These are phyloP conservation scores for Diaporthe sp. DNA, from an alignment of 2,329 filamentous ascomycete species.

Conservation along the genomic window DNA sequence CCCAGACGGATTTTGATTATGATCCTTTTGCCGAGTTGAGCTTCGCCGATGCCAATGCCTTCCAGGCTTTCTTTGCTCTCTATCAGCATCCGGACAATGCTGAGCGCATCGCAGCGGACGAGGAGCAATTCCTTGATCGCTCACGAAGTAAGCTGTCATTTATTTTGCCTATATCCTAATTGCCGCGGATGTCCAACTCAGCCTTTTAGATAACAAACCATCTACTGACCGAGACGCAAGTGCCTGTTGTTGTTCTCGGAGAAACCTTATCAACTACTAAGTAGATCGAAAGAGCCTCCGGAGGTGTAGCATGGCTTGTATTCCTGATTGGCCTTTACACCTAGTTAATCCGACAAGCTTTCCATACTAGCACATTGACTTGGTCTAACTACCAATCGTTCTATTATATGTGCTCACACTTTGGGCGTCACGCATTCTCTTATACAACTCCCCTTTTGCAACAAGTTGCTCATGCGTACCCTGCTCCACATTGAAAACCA, in stretches of 20 bases:
- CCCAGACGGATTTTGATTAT: slow-evolving; percentile 42
- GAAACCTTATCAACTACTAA: slow-evolving; percentile 5
- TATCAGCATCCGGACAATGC: slow-evolving; percentile 44
- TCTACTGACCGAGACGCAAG: neutral
- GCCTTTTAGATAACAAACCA: neutral
- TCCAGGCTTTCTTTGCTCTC: slow-evolving; percentile 44
- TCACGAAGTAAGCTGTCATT: slow-evolving; percentile 1
- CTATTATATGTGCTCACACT: neutral
- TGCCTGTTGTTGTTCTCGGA: neutral
- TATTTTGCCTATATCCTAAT: slow-evolving; percentile 2
- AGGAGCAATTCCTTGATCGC: slow-evolving; percentile 38
- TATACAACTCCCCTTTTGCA: neutral
- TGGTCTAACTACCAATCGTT: neutral
- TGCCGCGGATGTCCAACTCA: too few relatives aligned
- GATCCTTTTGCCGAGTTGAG: slow-evolving; percentile 45
- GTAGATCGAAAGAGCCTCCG: too few relatives aligned
- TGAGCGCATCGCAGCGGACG: slow-evolving; percentile 42
- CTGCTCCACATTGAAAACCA: neutral
- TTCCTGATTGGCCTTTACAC: too few relatives aligned
- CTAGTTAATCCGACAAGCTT: neutral
- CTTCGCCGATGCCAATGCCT: slow-evolving; percentile 43
- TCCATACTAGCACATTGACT: neutral
- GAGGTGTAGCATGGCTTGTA: too few relatives aligned
- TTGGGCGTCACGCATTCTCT: neutral
- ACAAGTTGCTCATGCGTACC: neutral